These are phyloP conservation scores for Hypoxylon sp. DNA, from an alignment of 2,329 filamentous ascomycete species.

Conservation along the genomic window DNA sequence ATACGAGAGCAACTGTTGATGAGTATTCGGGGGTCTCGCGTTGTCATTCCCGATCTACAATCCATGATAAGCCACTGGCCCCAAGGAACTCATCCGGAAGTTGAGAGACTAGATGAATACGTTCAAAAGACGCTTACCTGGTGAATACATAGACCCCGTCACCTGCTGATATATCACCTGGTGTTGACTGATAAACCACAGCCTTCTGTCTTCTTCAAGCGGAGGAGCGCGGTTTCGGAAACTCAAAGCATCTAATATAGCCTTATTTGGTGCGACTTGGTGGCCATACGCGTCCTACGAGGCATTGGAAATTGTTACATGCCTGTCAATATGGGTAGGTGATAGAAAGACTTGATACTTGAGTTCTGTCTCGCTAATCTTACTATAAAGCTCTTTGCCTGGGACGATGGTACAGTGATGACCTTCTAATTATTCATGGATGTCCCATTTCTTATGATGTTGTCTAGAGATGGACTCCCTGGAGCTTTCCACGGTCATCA, in stretches of 20 bases:
- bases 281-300: slow-evolving; percentile 40
- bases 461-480: slow-evolving; percentile 34
- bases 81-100: slow-evolving; percentile 28
- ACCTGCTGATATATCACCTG: background rate
- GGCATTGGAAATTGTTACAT: slow-evolving; percentile 14
- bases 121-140: slow-evolving; percentile 23
- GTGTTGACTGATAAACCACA: background rate
- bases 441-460: background rate
- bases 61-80: slow-evolving; percentile 39
- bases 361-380: slow-evolving; percentile 4
- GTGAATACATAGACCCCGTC: background rate
- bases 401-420: slow-evolving; percentile 35
- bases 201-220: slow-evolving; percentile 10
- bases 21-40: slow-evolving; percentile 21
- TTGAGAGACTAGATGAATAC: slow-evolving; percentile 25
- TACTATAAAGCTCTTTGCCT: slow-evolving; percentile 30
- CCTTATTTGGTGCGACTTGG: slow-evolving; percentile 34
- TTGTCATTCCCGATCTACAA: slow-evolving; percentile 37
- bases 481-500: slow-evolving; percentile 30
- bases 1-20: slow-evolving; percentile 22
- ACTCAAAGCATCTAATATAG: slow-evolving; percentile 17
- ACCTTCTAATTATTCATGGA: background rate
- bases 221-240: slow-evolving; percentile 16
- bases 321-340: slow-evolving; percentile 37
- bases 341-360: background rate